Base-by-base conservation (phyloP, 257 asterid genomes). In the Gentiana macrophylla region DNA sequence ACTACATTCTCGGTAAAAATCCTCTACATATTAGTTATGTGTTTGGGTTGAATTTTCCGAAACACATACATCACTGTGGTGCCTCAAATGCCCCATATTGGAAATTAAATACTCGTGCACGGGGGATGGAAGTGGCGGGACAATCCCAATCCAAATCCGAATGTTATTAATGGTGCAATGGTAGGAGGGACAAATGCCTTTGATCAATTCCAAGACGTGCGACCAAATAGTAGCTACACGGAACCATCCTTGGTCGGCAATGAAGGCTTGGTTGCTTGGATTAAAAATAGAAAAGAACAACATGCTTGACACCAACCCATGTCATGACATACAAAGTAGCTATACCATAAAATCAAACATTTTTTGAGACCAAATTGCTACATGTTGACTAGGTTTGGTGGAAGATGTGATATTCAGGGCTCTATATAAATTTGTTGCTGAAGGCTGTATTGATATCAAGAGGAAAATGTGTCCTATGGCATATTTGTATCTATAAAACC, bases 231-330 rank as follows among this genome's bases (percentile, higher is more conserved):
- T 73, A 80, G 74, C 77, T 83, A 86, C 71, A 84, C 89, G 32
- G 98, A 90, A 74, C 96, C 95, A 45, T 84, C 98, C 34, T 1
- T 90, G 13, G 86, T 91, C 0, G 98, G 91, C 33, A 90, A 90
- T 64, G 98, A 96, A 35, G 98, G 95, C 38, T 77, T 90, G 6
- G 88, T 84, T 55, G 94, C 98, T 0, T 15, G 24, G 24, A 15
- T 15, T 15, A 15, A 15, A 15, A 15, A 15, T 15, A 15, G 24
- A 15, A 15, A 15, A 15, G 24, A 15, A 15, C 24, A 15, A 15
- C 24, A 15, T 15, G 24, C 24, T 15, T 15, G 24, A 15, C 24
- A 15, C 24, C 24, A 15, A 15, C 24, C 24, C 24, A 15, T 15
- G 24, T 15, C 24, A 15, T 15, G 24, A 15, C 24, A 15, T 15